These are phyloP conservation scores for Castanea mollissima DNA, from an alignment of 306 rosid species.

Conservation along the genomic window DNA sequence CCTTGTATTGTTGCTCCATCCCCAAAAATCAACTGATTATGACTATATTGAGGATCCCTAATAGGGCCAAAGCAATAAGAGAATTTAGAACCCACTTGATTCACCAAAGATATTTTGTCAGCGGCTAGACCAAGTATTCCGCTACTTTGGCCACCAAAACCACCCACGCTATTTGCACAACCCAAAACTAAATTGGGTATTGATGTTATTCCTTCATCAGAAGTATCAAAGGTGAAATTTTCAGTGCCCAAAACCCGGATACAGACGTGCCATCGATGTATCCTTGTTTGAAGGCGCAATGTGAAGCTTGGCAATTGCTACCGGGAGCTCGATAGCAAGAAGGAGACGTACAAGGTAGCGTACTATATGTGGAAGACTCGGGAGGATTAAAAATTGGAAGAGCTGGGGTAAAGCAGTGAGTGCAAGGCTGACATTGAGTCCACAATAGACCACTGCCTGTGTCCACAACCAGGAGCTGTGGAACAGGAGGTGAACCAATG, in stretches of 20 bases:
- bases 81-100: background rate
- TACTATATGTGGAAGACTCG: conserved; percentile 34
- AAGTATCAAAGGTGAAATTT: conserved; percentile 14
- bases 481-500: conserved; percentile 41
- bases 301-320: conserved; percentile 5
- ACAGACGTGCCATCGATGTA: conserved; percentile 19
- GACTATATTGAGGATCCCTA: conserved; percentile 24
- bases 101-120: conserved; percentile 18
- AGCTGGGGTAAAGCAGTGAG: conserved; percentile 21
- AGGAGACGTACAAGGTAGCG: background rate
- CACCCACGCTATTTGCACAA: conserved; percentile 15
- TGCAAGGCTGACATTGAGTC: conserved; percentile 35
- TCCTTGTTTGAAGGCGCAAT: background rate
- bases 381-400: conserved; percentile 33
- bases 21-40: conserved; percentile 44
- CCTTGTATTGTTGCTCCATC: conserved; percentile 48
- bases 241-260: conserved; percentile 30
- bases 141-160: conserved; percentile 6
- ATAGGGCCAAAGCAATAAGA: conserved; percentile 14
- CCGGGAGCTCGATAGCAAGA: background rate
- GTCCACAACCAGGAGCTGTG: conserved; percentile 27
- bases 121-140: conserved; percentile 43
- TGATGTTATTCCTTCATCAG: background rate
- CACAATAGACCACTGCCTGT: too few species aligned
- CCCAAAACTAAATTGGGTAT: conserved; percentile 22